Evolutionary conservation across 805 yeast species (phyloP), one percentile per base, ranked within the genome.

Genomic region (Starmera dryadoides): DNA sequence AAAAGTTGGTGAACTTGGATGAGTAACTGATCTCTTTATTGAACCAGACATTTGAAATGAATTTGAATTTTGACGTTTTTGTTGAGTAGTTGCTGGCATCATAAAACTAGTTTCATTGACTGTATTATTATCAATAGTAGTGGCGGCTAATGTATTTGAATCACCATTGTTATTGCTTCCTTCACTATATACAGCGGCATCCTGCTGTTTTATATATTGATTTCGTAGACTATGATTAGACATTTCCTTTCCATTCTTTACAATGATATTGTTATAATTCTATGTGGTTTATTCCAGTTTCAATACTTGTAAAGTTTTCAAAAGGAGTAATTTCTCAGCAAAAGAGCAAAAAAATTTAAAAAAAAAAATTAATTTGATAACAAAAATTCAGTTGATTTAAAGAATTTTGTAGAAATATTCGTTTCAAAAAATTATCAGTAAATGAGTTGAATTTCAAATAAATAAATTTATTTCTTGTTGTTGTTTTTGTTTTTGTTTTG

Each of bases 1-100:
- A 31, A 22, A 19, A 4, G 30, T 31, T 33, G 18, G 36, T 4
- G 35, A 37, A 20, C 21, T 37, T 14, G 38, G 34, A 5, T 32
- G 21, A 4, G 32, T 33, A 11, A 36, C 38, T 20, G 36, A 26
- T 28, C 40, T 37, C 21, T 37, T 37, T 4, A 32, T 20, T 4
- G 40, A 25, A 6, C 40, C 40, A 11, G 35, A 33, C 22, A 28
- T 26, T 12, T 25, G 9, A 4, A 37, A 22, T 2, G 42, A 39
- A 22, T 35, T 32, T 15, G 42, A 39, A 19, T 39, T 39, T 18
- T 39, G 42, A 23, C 42, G 35, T 28, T 39, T 39, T 19, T 39
- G 42, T 17, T 31, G 35, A 32, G 26, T 35, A 33, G 38, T 45
- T 35, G 29, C 37, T 37, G 40, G 36, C 33, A 23, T 35, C 19